These are phyloP conservation scores for Dionaea muscipula DNA, from an alignment of 179 eudicot genomes.

Conservation along the genomic window DNA sequence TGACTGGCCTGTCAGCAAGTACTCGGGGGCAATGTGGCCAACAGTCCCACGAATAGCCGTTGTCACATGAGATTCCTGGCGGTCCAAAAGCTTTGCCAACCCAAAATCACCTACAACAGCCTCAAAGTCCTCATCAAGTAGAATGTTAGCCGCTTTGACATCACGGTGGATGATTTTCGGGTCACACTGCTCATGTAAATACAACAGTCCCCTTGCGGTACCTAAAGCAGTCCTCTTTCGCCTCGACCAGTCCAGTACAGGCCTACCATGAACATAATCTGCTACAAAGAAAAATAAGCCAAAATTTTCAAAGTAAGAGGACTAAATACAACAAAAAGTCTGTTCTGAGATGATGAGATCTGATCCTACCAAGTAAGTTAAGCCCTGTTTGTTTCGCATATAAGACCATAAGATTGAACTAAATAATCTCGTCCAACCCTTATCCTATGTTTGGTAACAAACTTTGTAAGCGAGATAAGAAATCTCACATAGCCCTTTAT, in stretches of 20 bases:
- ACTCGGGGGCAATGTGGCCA: constrained; percentile 89
- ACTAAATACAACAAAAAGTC: too few species aligned
- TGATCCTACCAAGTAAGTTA: too few species aligned
- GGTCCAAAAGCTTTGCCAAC: constrained; percentile 74
- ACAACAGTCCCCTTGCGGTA: constrained; percentile 60
- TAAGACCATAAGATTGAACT: too few species aligned
- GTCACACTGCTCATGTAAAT: constrained; percentile 74
- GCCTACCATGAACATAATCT: constrained; percentile 54
- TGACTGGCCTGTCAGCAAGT: constrained; percentile 69
- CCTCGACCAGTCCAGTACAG: constrained; percentile 64
- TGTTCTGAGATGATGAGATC: too few species aligned
- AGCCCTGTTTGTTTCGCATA: too few species aligned
- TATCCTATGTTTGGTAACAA: too few species aligned
- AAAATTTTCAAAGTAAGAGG: too few species aligned
- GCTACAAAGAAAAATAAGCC: constrained; percentile 7
- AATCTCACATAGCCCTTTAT: too few species aligned
- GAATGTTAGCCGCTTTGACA: constrained; percentile 81
- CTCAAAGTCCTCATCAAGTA: constrained; percentile 68
- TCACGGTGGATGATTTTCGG: constrained; percentile 85
- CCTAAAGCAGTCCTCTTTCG: constrained; percentile 61
- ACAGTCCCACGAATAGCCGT: constrained; percentile 91
- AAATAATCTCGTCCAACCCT: too few species aligned
- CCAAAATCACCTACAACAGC: constrained; percentile 96
- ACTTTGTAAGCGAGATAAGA: too few species aligned
- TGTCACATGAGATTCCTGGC: constrained; percentile 72